Conservation (phyloP, 768 basidiomycete species). For the Suillus subaureus region DNA sequence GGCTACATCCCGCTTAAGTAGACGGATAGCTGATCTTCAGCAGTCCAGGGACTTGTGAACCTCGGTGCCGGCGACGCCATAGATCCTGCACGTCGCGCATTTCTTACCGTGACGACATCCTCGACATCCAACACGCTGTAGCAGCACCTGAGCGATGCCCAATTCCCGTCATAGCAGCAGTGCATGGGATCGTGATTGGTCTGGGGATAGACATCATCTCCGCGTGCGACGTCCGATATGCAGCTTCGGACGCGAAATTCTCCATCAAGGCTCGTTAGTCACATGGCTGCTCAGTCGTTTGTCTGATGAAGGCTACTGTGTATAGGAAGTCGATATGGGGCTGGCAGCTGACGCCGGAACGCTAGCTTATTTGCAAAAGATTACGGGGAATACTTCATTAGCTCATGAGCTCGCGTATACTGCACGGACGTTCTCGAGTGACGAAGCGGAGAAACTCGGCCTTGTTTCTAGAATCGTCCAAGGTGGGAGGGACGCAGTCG, state of each 20-base stretch:
- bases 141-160: conserved; percentile 64
- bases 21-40: background rate
- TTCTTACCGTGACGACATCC: conserved; percentile 49
- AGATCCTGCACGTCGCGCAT: conserved; percentile 58
- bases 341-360: conserved; percentile 89
- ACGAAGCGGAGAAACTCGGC: conserved; percentile 69
- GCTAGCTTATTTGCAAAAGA: conserved; percentile 78
- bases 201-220: conserved; percentile 71
- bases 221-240: conserved; percentile 80
- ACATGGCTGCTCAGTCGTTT: background rate
- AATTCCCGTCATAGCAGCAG: conserved; percentile 82
- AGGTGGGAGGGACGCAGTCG: conserved; percentile 68
- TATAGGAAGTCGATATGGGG: conserved; percentile 83
- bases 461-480: conserved; percentile 72
- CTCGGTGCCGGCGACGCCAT: conserved; percentile 6
- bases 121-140: conserved; percentile 71
- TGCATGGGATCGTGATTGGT: conserved; percentile 76
- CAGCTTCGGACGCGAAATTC: conserved; percentile 62
- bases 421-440: conserved; percentile 65
- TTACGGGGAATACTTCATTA: conserved; percentile 73
- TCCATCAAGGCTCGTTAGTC: conserved; percentile 64
- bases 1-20: background rate
- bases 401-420: conserved; percentile 79
- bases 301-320: background rate
- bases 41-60: conserved; percentile 31